Percentiles rank a stretch among this genome's conserved stretches.
Conservation (phyloP, 305 asterid genomes). For the Salvia sclarea region DNA sequence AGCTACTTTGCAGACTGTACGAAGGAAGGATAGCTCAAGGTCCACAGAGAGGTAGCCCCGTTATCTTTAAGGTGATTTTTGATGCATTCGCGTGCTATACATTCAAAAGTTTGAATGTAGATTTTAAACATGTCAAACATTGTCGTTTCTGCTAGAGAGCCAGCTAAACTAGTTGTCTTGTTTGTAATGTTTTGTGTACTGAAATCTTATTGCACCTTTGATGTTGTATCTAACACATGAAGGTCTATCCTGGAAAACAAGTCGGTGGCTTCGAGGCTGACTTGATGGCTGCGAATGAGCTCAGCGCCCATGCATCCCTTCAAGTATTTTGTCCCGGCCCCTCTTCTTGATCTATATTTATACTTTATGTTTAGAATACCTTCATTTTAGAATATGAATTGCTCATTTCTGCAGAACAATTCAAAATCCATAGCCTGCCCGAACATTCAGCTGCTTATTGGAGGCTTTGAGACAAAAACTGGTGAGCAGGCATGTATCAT, state of each 20-base stretch:
- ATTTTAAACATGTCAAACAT: neutral
- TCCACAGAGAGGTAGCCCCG: constrained; percentile 72
- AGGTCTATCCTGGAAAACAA: constrained; percentile 97
- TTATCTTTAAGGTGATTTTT: constrained; percentile 74
- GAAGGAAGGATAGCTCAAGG: constrained; percentile 92
- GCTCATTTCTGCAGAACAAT: constrained; percentile 52
- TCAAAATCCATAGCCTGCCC: constrained; percentile 45
- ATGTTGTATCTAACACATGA: constrained; percentile 35
- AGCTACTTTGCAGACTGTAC: constrained; percentile 85
- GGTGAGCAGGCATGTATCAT: constrained; percentile 79
- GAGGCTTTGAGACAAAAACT: constrained; percentile 93
- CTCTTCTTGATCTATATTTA: neutral
- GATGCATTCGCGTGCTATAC: neutral
- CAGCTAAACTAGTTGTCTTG: neutral
- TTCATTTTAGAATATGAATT: constrained; percentile 27
- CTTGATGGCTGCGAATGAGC: constrained; percentile 94
- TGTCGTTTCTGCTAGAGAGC: constrained; percentile 4
- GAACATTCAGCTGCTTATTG: constrained; percentile 79
- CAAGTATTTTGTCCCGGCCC: constrained; percentile 48
- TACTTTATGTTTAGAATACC: constrained; percentile 5
- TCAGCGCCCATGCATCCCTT: constrained; percentile 80
- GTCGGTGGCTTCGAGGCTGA: constrained; percentile 91
- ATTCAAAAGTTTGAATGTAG: neutral
- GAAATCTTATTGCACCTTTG: constrained; percentile 22
- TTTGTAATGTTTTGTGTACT: neutral